Evolutionary conservation across 305 asterid genomes (phyloP), one percentile per base, ranked within the genome.

Genomic region (Fraxinus xanthoxyloides): DNA sequence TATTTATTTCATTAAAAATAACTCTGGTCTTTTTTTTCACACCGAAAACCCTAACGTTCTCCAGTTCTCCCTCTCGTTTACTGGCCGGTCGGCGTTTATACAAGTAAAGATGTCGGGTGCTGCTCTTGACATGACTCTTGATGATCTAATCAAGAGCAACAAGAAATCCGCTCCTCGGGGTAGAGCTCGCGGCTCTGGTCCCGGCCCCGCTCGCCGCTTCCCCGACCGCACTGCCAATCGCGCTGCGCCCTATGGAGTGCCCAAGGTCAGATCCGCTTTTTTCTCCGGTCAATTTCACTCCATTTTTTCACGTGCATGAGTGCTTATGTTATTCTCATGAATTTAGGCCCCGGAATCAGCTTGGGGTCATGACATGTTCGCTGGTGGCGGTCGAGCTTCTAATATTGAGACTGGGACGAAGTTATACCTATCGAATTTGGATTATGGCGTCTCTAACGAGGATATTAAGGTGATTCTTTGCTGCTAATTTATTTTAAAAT

Each of bases 391-490:
- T 15, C 89, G 94, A 43, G 80, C 93, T n/a, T 88, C 98, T 74
- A 87, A 90, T 77, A 96, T 96, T 35, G 98, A 93, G 89, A 95
- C 98, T 5, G 99, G 99, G 83, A 92, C 98, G 1, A 94, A 95
- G 90, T 88, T 95, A 26, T 96, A 93, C 85, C 86, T 94, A 63
- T 96, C 99, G 30, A 93, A 96, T 88, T 90, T 96, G 5, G 99
- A 96, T 75, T 94, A 94, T 48, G 97, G 98, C 6, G 99, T 96
- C 81, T 93, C 99, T 8, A 90, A 87, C 5, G 98, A 94, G 80
- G 99, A 96, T 89, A 85, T 94, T 77, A 96, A 93, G 98, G 99
- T 96, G 59, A 40, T 28, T 61, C 72, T 24, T 24, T 9, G 17
- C 34, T 63, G 32, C 31, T 26, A 10, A 26, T 63, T 24, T 24